phyloP scores from a whole-genome alignment of 305 asterid genomes.

The Solanum chacoense region DNA sequence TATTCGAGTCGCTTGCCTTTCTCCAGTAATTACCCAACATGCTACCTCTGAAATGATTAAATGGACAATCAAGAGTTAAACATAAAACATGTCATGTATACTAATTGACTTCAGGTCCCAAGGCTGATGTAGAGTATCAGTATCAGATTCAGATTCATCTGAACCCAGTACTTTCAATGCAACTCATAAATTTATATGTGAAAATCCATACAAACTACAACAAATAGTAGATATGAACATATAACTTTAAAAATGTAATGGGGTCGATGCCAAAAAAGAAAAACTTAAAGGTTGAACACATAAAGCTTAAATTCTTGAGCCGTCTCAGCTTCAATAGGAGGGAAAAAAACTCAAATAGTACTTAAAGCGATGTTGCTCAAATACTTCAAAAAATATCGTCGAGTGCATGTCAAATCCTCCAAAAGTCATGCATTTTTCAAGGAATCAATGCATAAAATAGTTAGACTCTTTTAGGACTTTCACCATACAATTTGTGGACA shows the following conservation, averaged over 20 bases:
- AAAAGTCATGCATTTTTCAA: neutral
- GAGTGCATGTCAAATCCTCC: neutral
- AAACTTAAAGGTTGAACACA: neutral
- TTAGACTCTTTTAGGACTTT: neutral
- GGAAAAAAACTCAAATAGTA: neutral
- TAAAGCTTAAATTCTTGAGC: neutral
- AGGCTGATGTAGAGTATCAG: neutral
- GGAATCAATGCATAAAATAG: neutral
- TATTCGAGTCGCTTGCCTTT: slow-evolving; percentile 35
- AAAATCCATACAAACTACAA: neutral
- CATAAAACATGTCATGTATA: neutral
- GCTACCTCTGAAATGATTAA: slow-evolving; percentile 25
- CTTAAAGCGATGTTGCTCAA: neutral
- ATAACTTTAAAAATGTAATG: neutral
- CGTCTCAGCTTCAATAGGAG: neutral
- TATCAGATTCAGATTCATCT: neutral
- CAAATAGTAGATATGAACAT: neutral
- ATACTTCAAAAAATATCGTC: neutral
- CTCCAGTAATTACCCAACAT: slow-evolving; percentile 45
- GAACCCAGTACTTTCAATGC: neutral
- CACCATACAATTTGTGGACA: neutral
- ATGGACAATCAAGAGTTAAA: neutral
- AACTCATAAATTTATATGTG: neutral
- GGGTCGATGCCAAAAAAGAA: neutral
- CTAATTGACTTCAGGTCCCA: neutral